Percentiles rank a stretch among this genome's conserved stretches.
Conservation (phyloP, 768 basidiomycete genomes). For the Mycena crocata region DNA sequence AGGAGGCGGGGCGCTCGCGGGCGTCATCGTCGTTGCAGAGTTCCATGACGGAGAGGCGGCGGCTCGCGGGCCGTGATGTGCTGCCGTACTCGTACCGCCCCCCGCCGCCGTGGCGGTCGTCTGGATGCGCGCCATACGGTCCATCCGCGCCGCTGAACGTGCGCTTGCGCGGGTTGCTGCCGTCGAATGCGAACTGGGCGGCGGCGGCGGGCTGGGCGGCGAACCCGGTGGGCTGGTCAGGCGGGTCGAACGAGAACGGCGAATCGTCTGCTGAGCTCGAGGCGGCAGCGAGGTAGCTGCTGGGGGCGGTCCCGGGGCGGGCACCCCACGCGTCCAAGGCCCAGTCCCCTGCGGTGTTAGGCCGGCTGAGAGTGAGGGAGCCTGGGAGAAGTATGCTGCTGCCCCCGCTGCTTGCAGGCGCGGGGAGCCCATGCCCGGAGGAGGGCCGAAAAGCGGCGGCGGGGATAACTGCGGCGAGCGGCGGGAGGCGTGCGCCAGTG, state of each 20-base stretch:
- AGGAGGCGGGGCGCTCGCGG: conserved; percentile 51
- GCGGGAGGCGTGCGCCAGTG: conserved; percentile 68
- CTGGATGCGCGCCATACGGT: conserved; percentile 42
- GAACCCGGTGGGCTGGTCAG: conserved; percentile 36
- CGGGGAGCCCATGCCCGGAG: conserved; percentile 52
- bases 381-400: conserved; percentile 66
- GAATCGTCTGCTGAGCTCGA: conserved; percentile 60
- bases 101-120: conserved; percentile 40
- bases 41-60: conserved; percentile 87
- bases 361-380: conserved; percentile 65
- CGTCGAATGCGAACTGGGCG: too few species aligned
- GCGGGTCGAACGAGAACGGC: conserved; percentile 66
- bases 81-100: conserved; percentile 74
- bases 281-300: conserved; percentile 61
- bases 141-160: conserved; percentile 61
- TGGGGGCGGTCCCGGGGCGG: conserved; percentile 80
- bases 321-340: conserved; percentile 40
- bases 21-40: conserved; percentile 81
- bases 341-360: conserved; percentile 59
- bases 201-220: too few species aligned
- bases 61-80: conserved; percentile 83
- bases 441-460: conserved; percentile 63
- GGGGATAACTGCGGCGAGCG: conserved; percentile 83
- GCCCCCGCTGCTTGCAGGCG: conserved; percentile 44
- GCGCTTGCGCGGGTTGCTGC: conserved; percentile 60